Conservation (phyloP, 371 early-diverging fungal species). For the Actinomortierella ambigua region DNA sequence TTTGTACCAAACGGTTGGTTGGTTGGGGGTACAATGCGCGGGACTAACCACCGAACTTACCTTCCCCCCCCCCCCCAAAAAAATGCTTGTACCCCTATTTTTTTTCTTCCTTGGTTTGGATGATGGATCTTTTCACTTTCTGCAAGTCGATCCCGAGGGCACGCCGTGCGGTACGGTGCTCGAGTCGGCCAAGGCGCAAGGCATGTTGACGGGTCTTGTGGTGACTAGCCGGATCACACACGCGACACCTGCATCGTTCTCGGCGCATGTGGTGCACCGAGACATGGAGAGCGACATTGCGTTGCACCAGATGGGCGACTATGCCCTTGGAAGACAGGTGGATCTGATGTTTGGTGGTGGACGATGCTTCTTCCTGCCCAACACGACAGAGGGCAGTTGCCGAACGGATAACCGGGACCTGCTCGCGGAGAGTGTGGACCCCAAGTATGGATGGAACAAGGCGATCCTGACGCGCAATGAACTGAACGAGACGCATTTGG, state of each 20-base stretch:
- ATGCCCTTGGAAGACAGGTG: conserved; percentile 77
- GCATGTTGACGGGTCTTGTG: conserved; percentile 88
- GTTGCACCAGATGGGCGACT: conserved; percentile 86
- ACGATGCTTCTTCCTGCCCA: conserved; percentile 80
- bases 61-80: too few relatives aligned
- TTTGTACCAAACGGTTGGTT: too few relatives aligned
- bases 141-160: conserved; percentile 58
- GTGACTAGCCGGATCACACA: conserved; percentile 93
- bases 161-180: conserved; percentile 90
- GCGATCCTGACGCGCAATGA: conserved; percentile 53
- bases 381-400: conserved; percentile 62
- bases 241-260: conserved; percentile 83
- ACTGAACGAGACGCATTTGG: conserved; percentile 60
- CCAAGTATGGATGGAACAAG: conserved; percentile 61
- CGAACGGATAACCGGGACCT: conserved; percentile 74
- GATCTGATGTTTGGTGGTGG: conserved; percentile 96
- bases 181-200: conserved; percentile 87
- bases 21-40: too few relatives aligned
- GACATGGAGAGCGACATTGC: conserved; percentile 86
- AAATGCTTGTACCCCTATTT: too few relatives aligned
- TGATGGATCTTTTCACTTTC: conserved; percentile 8
- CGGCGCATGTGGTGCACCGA: conserved; percentile 80
- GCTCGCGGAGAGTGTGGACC: conserved; percentile 54
- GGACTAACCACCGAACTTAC: too few relatives aligned
- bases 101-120: not conserved